phyloP scores from a whole-genome alignment of 75 land plant genomes.

The Pinus taeda region DNA sequence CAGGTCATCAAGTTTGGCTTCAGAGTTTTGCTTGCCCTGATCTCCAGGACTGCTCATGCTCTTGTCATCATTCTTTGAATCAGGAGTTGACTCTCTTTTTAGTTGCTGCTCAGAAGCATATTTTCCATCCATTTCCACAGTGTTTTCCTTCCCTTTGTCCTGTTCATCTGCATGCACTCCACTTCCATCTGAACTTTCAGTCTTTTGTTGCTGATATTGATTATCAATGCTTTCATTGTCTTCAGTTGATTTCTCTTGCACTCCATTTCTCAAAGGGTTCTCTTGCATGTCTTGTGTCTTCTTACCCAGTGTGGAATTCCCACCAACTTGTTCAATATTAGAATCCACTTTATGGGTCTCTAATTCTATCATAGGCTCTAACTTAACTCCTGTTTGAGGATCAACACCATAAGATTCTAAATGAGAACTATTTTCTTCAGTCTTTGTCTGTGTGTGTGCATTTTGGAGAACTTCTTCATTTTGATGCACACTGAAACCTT shows the following conservation, averaged over 20 bases:
- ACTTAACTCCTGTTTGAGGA: background rate
- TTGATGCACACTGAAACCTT: slow-evolving; percentile 12
- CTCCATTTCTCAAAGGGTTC: background rate
- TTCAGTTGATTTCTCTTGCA: background rate
- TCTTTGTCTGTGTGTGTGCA: background rate
- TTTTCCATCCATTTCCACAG: slow-evolving; percentile 8
- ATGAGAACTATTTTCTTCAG: slow-evolving; percentile 1
- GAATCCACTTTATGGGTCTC: background rate
- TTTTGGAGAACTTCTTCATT: slow-evolving; percentile 1
- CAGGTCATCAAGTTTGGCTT: slow-evolving; percentile 1
- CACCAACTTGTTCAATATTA: background rate
- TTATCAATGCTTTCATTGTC: background rate
- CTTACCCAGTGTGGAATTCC: background rate
- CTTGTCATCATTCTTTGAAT: slow-evolving; percentile 23
- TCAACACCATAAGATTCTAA: slow-evolving; percentile 2
- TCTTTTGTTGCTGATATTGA: background rate
- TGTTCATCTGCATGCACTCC: slow-evolving; percentile 8
- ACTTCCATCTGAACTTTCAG: background rate
- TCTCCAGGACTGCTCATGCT: slow-evolving; percentile 14
- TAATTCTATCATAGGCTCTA: background rate
- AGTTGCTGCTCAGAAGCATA: slow-evolving; percentile 11
- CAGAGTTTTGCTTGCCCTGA: slow-evolving; percentile 14
- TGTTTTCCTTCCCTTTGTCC: slow-evolving; percentile 9
- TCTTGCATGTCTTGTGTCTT: background rate
- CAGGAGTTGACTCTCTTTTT: slow-evolving; percentile 11